phyloP scores from a whole-genome alignment of 805 yeast species.

The Spathaspora passalidarum region DNA sequence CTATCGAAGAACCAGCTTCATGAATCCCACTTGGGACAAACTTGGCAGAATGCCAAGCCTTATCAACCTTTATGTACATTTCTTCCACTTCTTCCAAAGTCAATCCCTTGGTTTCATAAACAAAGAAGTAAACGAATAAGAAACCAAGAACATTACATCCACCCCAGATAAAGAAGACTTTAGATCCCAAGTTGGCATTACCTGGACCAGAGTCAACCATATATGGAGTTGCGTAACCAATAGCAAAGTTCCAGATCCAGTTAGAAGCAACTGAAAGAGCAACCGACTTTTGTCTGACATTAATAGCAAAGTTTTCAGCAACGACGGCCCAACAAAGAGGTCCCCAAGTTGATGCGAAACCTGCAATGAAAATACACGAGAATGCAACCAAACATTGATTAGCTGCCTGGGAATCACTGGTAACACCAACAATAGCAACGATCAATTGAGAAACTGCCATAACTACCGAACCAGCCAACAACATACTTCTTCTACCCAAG shows the following conservation, averaged over 20 bases:
- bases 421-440: conserved; percentile 43
- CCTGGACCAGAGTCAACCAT: conserved; percentile 39
- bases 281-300: conserved; percentile 38
- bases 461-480: conserved; percentile 60
- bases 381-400: conserved; percentile 34
- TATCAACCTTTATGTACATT: conserved; percentile 30
- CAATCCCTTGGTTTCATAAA: conserved; percentile 42
- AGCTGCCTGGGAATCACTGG: conserved; percentile 30
- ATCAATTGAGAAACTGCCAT: conserved; percentile 57
- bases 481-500: conserved; percentile 62
- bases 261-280: conserved; percentile 39
- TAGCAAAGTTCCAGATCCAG: conserved; percentile 43
- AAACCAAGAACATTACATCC: conserved; percentile 35
- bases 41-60: conserved; percentile 31
- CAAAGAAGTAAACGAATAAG: conserved; percentile 29
- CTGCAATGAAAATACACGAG: conserved; percentile 37
- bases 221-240: conserved; percentile 41
- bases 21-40: conserved; percentile 26
- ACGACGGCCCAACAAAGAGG: conserved; percentile 39
- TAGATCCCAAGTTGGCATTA: conserved; percentile 36
- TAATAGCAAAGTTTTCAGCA: conserved; percentile 36
- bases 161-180: conserved; percentile 44
- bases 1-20: not conserved
- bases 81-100: conserved; percentile 42
- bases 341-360: conserved; percentile 42